Conservation (phyloP, 2,329 filamentous ascomycete genomes). For the Neofusicoccum cordaticola region DNA sequence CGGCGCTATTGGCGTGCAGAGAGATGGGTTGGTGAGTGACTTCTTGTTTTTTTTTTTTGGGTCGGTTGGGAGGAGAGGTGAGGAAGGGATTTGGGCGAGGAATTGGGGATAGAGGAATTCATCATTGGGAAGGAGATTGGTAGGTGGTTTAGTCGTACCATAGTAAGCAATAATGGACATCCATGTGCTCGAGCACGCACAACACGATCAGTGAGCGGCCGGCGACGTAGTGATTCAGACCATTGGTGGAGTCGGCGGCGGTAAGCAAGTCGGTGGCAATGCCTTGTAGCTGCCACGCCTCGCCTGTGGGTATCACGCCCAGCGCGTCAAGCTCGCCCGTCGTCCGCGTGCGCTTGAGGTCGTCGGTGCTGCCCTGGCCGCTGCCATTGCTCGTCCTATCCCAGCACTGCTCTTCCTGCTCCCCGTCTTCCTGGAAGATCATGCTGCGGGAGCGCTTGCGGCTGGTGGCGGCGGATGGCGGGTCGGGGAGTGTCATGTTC, state of each 20-base stretch:
- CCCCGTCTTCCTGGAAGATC: background rate
- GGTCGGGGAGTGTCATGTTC: background rate
- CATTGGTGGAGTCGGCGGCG: constrained; percentile 17
- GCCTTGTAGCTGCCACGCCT: constrained; percentile 35
- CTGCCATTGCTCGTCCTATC: background rate
- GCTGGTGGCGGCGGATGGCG: background rate
- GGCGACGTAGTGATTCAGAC: background rate
- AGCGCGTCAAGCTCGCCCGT: constrained; percentile 36
- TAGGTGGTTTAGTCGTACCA: constrained; percentile 2
- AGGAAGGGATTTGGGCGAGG: background rate
- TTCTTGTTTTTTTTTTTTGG: too few relatives aligned
- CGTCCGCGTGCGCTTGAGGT: constrained; percentile 34
- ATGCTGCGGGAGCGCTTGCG: constrained; percentile 16
- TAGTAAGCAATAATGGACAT: constrained; percentile 6
- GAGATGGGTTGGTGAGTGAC: too few relatives aligned
- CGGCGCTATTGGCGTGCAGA: too few relatives aligned
- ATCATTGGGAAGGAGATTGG: too few relatives aligned
- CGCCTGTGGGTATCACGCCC: constrained; percentile 25
- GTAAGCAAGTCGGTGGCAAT: background rate
- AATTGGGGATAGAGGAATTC: too few relatives aligned
- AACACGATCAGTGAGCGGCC: background rate
- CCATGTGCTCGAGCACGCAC: constrained; percentile 13
- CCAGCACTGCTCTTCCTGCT: background rate
- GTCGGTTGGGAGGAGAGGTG: too few relatives aligned
- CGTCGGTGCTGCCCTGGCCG: background rate